Conservation (phyloP, 2,329 filamentous ascomycete genomes). For the Keithomyces neogunnii region DNA sequence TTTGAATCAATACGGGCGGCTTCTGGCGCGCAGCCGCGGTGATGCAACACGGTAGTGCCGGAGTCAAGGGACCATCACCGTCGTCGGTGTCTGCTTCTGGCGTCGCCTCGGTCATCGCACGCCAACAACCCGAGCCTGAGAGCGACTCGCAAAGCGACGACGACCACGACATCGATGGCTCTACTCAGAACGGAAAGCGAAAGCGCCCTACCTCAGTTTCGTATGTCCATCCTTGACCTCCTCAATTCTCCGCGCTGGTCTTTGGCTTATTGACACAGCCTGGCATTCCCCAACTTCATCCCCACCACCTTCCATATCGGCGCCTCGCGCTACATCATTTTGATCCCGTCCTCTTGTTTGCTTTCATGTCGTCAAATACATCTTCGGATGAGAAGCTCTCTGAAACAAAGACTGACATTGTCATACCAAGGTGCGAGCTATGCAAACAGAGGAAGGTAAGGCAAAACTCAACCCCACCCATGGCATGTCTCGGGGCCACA, state of each 20-base stretch:
- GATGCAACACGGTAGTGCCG: constrained; percentile 14
- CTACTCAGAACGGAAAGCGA: constrained; percentile 37
- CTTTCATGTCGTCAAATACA: constrained; percentile 11
- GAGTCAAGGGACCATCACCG: constrained; percentile 13
- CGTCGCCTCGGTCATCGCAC: constrained; percentile 20
- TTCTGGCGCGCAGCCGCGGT: constrained; percentile 4
- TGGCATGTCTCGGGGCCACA: not conserved
- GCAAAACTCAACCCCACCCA: not conserved
- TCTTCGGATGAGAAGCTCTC: not conserved
- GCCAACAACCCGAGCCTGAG: constrained; percentile 29
- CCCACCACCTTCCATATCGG: not conserved
- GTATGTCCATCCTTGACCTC: constrained; percentile 26
- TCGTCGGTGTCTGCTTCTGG: not conserved
- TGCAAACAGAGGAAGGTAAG: constrained; percentile 74
- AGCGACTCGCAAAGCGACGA: constrained; percentile 45
- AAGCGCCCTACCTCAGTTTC: constrained; percentile 54
- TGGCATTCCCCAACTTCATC: not conserved
- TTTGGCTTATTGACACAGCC: not conserved
- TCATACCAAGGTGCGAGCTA: constrained; percentile 55
- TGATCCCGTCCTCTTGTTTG: not conserved
- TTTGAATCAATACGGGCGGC: not conserved
- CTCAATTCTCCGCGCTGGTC: not conserved
- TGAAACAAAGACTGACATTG: constrained; percentile 26
- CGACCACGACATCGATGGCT: constrained; percentile 30
- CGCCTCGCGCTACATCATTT: not conserved